Percentiles rank a stretch among this genome's conserved stretches.
Conservation (phyloP, 495 filamentous ascomycete genomes). For the Xylaria flabelliformis region DNA sequence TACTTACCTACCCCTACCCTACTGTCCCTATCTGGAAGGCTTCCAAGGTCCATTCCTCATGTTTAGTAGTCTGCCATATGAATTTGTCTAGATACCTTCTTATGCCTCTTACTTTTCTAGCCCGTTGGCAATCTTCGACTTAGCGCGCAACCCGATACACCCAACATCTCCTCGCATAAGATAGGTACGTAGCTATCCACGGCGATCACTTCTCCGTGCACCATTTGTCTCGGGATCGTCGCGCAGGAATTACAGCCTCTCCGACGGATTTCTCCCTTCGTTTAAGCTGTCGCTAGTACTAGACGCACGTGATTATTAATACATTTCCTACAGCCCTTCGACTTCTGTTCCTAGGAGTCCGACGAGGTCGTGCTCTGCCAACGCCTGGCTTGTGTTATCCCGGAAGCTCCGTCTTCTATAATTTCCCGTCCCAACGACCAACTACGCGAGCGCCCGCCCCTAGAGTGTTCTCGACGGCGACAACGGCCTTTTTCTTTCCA, state of each 20-base stretch:
- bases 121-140: background rate
- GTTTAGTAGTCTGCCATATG: background rate
- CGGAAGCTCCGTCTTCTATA: constrained; percentile 25
- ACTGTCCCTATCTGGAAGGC: background rate
- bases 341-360: background rate
- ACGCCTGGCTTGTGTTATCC: background rate
- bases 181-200: constrained; percentile 11
- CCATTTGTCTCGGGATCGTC: background rate
- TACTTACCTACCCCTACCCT: background rate
- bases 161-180: background rate
- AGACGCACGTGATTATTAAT: constrained; percentile 12
- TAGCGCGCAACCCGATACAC: background rate
- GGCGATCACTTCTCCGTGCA: constrained; percentile 13
- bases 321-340: background rate
- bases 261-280: background rate
- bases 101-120: background rate
- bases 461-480: background rate
- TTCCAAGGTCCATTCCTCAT: constrained; percentile 3
- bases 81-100: background rate
- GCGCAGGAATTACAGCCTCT: constrained; percentile 15
- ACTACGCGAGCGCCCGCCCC: background rate
- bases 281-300: background rate
- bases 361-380: constrained; percentile 22
- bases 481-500: background rate
- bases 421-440: constrained; percentile 11